Percentiles rank a stretch among this genome's conserved stretches.
These are phyloP conservation scores for Cicer judaicum DNA, from an alignment of 306 rosid species.

Conservation along the genomic window DNA sequence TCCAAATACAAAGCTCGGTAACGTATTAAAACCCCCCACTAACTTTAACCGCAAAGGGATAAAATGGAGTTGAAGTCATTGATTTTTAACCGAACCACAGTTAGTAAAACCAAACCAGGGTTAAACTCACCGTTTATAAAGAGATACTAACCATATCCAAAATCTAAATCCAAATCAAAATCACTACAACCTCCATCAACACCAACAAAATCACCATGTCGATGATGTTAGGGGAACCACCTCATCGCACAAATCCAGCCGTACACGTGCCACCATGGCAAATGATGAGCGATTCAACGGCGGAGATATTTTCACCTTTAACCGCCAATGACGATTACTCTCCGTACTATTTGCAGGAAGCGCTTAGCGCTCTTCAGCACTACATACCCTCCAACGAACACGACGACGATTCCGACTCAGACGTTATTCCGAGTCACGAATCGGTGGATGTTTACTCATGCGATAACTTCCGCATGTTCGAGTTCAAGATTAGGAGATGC, in stretches of 20 bases:
- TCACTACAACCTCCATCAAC: neutral
- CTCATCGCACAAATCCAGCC: constrained; percentile 64
- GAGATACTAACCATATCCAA: constrained; percentile 36
- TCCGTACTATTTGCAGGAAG: constrained; percentile 59
- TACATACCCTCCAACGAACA: constrained; percentile 55
- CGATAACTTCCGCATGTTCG: constrained; percentile 89
- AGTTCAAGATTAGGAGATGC: constrained; percentile 85
- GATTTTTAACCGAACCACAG: constrained; percentile 58
- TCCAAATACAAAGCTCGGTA: neutral
- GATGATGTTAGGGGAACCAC: constrained; percentile 78
- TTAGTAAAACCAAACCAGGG: constrained; percentile 57
- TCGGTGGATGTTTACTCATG: constrained; percentile 68
- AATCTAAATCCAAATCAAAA: constrained; percentile 27
- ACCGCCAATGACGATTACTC: constrained; percentile 59
- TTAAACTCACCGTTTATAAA: constrained; percentile 57
- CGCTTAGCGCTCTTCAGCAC: constrained; percentile 61
- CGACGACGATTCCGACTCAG: constrained; percentile 55
- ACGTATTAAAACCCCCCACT: constrained; percentile 34
- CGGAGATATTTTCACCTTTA: constrained; percentile 55
- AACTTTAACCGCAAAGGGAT: constrained; percentile 50
- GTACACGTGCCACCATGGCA: constrained; percentile 78
- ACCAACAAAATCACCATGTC: constrained; percentile 48
- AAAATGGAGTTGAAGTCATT: constrained; percentile 32
- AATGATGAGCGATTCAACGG: constrained; percentile 52
- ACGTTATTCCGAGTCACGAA: constrained; percentile 54